Percentiles rank a stretch among this genome's conserved stretches.
Conservation (phyloP, 1,284 basidiomycete species). For the Pholiota adiposa region DNA sequence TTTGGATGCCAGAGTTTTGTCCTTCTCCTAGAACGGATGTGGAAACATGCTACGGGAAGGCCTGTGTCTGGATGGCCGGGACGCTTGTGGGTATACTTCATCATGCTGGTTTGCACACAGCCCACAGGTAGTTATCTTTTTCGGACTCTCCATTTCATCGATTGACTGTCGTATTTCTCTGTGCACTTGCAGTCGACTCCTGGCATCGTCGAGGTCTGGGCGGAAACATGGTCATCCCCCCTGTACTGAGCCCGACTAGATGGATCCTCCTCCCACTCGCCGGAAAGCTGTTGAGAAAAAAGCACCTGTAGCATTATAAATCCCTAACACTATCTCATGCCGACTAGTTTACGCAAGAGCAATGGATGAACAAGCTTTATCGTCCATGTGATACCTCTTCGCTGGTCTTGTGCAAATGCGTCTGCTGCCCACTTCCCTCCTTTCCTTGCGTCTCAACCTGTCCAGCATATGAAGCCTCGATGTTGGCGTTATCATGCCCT, state of each 20-base stretch:
- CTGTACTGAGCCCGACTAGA: slow-evolving; percentile 56
- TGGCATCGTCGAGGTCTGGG: slow-evolving; percentile 69
- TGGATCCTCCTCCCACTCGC: slow-evolving; percentile 35
- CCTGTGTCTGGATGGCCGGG: slow-evolving; percentile 63
- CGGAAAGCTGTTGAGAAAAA: slow-evolving; percentile 19
- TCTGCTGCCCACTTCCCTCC: no score
- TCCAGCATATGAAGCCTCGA: no score
- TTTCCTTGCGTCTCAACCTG: no score
- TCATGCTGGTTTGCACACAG: slow-evolving; percentile 62
- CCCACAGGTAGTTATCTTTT: slow-evolving; percentile 51
- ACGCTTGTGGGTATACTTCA: slow-evolving; percentile 65
- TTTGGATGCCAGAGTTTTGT: slow-evolving; percentile 66
- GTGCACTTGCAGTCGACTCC: slow-evolving; percentile 60
- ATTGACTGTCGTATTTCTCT: not conserved
- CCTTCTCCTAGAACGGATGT: slow-evolving; percentile 64
- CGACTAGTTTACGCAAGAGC: no score
- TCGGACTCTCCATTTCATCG: not conserved
- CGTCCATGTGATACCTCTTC: no score
- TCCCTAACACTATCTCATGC: no score
- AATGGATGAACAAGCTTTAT: no score
- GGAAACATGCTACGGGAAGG: slow-evolving; percentile 55
- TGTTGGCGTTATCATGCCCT: no score
- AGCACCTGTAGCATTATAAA: no score
- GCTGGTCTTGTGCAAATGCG: no score
- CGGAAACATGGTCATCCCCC: slow-evolving; percentile 65